Conservation (phyloP, 345 rosid genomes). For the Ceriops zippeliana region DNA sequence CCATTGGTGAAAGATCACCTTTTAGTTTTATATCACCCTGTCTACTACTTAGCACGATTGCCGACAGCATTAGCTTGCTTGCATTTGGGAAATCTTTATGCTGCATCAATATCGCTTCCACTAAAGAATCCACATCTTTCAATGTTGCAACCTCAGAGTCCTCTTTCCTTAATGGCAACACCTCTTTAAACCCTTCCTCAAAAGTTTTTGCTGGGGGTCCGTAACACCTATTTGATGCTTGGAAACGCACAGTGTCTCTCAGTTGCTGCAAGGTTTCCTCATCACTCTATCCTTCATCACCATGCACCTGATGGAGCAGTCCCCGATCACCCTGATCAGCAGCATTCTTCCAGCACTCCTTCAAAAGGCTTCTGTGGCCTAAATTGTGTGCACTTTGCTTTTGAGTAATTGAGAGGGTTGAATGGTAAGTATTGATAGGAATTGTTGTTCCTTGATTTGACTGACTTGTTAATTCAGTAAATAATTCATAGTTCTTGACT, state of each 20-base stretch:
- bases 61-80: slow-evolving; percentile 80
- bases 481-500: too few relatives aligned
- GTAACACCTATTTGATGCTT: slow-evolving; percentile 68
- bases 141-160: slow-evolving; percentile 21
- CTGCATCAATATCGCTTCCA: slow-evolving; percentile 79
- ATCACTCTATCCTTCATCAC: slow-evolving; percentile 79
- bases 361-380: slow-evolving; percentile 57
- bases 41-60: slow-evolving; percentile 58
- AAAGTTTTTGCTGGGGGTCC: slow-evolving; percentile 57
- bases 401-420: too few relatives aligned
- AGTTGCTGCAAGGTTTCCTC: slow-evolving; percentile 67
- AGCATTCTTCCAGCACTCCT: slow-evolving; percentile 87
- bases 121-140: slow-evolving; percentile 41
- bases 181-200: slow-evolving; percentile 62
- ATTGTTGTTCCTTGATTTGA: too few relatives aligned
- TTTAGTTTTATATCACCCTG: slow-evolving; percentile 30
- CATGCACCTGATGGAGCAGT: slow-evolving; percentile 51
- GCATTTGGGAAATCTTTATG: slow-evolving; percentile 80
- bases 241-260: slow-evolving; percentile 61
- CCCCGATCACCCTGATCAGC: slow-evolving; percentile 82
- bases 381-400: too few relatives aligned
- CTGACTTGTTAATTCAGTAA: background rate
- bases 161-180: slow-evolving; percentile 65
- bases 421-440: too few relatives aligned
- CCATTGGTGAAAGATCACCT: slow-evolving; percentile 31